Percentiles rank a stretch among this genome's conserved stretches.
phyloP scores from a whole-genome alignment of 306 rosid species.

The Luffa acutangula region DNA sequence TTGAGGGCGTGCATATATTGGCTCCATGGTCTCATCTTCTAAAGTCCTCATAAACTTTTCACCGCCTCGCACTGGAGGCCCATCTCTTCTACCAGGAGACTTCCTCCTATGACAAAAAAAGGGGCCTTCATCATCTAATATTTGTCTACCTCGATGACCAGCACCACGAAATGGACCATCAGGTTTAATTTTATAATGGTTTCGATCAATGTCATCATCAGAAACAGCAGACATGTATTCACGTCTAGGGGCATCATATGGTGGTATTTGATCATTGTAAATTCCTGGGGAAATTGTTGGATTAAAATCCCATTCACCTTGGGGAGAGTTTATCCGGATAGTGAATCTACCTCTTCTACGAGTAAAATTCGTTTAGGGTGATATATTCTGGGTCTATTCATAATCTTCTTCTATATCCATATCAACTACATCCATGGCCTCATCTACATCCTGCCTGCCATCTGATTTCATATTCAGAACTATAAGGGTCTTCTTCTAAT shows the following conservation, averaged over 20 bases:
- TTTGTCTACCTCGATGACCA: conserved; percentile 60
- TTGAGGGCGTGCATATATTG: conserved; percentile 45
- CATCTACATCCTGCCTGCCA: conserved; percentile 49
- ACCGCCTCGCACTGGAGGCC: conserved; percentile 15
- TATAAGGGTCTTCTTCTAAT: conserved; percentile 49
- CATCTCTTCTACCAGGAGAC: conserved; percentile 54
- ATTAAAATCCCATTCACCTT: conserved; percentile 57
- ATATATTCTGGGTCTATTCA: conserved; percentile 60
- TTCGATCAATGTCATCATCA: conserved; percentile 46
- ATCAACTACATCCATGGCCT: conserved; percentile 30
- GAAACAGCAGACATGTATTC: conserved; percentile 42
- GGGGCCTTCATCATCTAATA: conserved; percentile 44
- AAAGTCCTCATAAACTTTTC: conserved; percentile 57
- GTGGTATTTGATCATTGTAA: conserved; percentile 50
- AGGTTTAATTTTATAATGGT: conserved; percentile 29
- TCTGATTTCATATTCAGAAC: conserved; percentile 73
- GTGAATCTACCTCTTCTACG: conserved; percentile 60
- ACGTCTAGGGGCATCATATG: conserved; percentile 48
- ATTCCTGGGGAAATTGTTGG: conserved; percentile 23
- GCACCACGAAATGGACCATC: conserved; percentile 45
- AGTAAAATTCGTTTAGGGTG: conserved; percentile 44
- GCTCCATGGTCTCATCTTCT: conserved; percentile 36
- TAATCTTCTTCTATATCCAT: conserved; percentile 50
- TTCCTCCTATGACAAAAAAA: conserved; percentile 43
- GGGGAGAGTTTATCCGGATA: conserved; percentile 22